phyloP scores from a whole-genome alignment of 2,329 filamentous ascomycete genomes.

The Botrytis paeoniae region DNA sequence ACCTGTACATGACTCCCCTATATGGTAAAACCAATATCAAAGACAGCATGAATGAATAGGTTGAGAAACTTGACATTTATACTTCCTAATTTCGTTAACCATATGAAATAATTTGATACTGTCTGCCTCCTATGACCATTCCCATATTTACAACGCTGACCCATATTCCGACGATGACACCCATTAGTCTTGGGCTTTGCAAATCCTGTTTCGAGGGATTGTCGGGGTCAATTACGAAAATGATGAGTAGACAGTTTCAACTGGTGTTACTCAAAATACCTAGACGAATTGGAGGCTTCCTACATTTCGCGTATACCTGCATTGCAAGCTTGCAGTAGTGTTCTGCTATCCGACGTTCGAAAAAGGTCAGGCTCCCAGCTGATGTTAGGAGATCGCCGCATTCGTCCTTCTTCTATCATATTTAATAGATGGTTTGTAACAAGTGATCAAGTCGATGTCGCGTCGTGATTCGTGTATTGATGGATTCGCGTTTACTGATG shows the following conservation, averaged over 20 bases:
- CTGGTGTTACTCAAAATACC: conserved; percentile 7
- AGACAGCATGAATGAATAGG: background rate
- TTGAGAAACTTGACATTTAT: background rate
- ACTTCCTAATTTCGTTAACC: background rate
- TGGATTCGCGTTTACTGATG: background rate
- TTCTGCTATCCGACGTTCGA: conserved; percentile 10
- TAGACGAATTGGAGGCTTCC: conserved; percentile 17
- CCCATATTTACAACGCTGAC: background rate
- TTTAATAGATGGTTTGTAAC: conserved; percentile 9
- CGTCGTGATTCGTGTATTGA: conserved; percentile 1
- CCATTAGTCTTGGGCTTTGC: background rate
- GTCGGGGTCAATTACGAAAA: conserved; percentile 4
- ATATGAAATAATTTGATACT: background rate
- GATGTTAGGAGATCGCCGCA: conserved; percentile 14
- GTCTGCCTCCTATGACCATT: background rate
- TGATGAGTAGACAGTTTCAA: background rate
- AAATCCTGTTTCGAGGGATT: background rate
- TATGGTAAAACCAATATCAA: background rate
- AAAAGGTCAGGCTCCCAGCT: conserved; percentile 18
- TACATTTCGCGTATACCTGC: conserved; percentile 20
- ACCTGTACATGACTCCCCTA: background rate
- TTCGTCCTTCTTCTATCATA: conserved; percentile 15
- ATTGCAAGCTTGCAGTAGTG: conserved; percentile 21
- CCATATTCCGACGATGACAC: background rate
- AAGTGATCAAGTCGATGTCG: background rate